Evolutionary conservation across 2,329 filamentous ascomycete species (phyloP).

Genomic region (Xylariales sp.): DNA sequence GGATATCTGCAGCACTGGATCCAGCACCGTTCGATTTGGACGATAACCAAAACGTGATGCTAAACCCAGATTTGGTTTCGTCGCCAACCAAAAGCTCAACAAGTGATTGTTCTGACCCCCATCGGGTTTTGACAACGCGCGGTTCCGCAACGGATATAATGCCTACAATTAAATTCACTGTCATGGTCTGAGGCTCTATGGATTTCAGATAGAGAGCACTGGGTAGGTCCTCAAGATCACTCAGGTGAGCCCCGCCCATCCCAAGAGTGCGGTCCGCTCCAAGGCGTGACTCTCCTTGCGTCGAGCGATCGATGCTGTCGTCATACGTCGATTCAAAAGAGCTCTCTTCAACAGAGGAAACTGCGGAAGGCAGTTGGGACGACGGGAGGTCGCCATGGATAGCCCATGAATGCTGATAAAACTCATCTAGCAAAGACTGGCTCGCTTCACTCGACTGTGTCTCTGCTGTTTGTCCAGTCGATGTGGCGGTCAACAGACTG

Average conservation of each 20-base stretch:
- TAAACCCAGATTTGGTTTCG: constrained; percentile 77
- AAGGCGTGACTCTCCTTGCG: constrained; percentile 16
- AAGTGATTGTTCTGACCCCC: constrained; percentile 58
- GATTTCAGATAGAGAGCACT: constrained; percentile 58
- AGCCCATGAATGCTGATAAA: constrained; percentile 75
- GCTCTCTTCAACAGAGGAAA: constrained; percentile 22
- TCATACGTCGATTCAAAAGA: constrained; percentile 32
- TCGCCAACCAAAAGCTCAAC: constrained; percentile 80
- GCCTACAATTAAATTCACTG: constrained; percentile 75
- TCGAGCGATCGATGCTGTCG: constrained; percentile 23
- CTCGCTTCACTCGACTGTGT: constrained; percentile 26
- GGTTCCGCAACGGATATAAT: constrained; percentile 68
- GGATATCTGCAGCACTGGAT: constrained; percentile 10
- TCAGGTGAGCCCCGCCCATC: constrained; percentile 40
- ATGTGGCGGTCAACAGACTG: too few relatives aligned
- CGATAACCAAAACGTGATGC: constrained; percentile 76
- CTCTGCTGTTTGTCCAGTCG: constrained; percentile 33
- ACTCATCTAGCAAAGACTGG: constrained; percentile 49
- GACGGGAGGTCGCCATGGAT: constrained; percentile 63
- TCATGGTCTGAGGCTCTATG: constrained; percentile 75
- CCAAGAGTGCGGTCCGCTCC: constrained; percentile 16
- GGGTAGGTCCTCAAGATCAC: constrained; percentile 67
- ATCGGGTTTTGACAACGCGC: constrained; percentile 63
- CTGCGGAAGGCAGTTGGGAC: constrained; percentile 45
- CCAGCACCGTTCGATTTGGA: constrained; percentile 29